These are phyloP conservation scores for Endocalyx cinctus DNA, from an alignment of 2,329 filamentous ascomycete species.

Conservation along the genomic window DNA sequence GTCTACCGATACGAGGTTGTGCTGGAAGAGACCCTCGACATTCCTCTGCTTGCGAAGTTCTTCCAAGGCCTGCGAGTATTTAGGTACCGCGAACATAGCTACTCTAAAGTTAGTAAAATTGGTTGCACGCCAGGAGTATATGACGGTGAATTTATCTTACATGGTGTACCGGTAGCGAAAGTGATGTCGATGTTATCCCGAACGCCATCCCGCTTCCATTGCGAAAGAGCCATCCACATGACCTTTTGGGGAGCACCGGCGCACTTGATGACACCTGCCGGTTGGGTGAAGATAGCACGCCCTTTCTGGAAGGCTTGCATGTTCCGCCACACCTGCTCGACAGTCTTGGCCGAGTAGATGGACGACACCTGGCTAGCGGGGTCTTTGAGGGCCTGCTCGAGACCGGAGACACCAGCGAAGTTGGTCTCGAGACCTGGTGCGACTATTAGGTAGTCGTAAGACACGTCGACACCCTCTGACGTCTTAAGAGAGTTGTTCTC, in stretches of 20 bases:
- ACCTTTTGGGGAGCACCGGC: slow-evolving; percentile 36
- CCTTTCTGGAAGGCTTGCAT: slow-evolving; percentile 31
- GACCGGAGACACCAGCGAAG: slow-evolving; percentile 28
- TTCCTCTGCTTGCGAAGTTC: slow-evolving; percentile 28
- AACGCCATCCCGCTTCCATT: slow-evolving; percentile 31
- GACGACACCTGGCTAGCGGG: slow-evolving; percentile 30
- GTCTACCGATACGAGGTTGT: slow-evolving; percentile 32
- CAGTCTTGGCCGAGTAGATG: slow-evolving; percentile 32
- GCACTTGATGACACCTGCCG: slow-evolving; percentile 34
- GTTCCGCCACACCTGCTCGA: slow-evolving; percentile 31
- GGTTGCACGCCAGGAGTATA: background rate
- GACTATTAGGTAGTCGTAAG: slow-evolving; percentile 33
- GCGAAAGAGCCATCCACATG: slow-evolving; percentile 35
- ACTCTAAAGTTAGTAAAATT: slow-evolving; percentile 8
- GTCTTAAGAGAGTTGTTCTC: slow-evolving; percentile 31
- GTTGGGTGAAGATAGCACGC: slow-evolving; percentile 33
- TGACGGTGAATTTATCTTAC: slow-evolving; percentile 14
- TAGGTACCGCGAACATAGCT: slow-evolving; percentile 36
- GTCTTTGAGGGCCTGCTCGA: slow-evolving; percentile 29
- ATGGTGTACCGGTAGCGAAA: slow-evolving; percentile 30
- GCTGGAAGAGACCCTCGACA: slow-evolving; percentile 35
- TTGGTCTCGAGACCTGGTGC: slow-evolving; percentile 33
- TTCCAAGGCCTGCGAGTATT: slow-evolving; percentile 32
- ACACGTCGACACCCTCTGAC: slow-evolving; percentile 28
- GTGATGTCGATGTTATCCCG: slow-evolving; percentile 25